Evolutionary conservation across 768 basidiomycete genomes (phyloP), one percentile per base, ranked within the genome.

Genomic region (Leccinellum luteum): DNA sequence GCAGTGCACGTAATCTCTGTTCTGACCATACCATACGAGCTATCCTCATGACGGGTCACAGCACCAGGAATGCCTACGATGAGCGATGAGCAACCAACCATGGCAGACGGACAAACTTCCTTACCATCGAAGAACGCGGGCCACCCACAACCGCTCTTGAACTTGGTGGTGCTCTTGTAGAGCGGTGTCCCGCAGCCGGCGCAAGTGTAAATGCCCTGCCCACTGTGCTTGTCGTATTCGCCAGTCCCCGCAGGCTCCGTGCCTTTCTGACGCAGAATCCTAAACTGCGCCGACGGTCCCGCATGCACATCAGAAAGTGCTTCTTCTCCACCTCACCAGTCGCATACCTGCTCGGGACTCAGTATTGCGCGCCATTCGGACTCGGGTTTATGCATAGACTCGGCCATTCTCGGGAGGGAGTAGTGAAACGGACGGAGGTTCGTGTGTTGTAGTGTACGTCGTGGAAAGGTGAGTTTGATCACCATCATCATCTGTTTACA

Each of bases 121-220:
- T 56, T 60, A 89, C 90, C 90, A 69, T 96, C 94, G 69, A 89
- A 98, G 81, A 97, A 98, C 1, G 94, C 92, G n/a, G 95, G 94
- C 94, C 94, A 98, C 23, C 94, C 94, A 66, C 92, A 96, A 8
- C 93, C 92, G 57, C 91, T 94, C 64, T 89, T 81, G 74, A 96
- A 97, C 75, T 97, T 97, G 62, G 92, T 94, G 27, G 78, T 79
- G 66, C 89, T 91, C 78, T 87, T 91, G 78, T 96, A 97, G 50
- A 97, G 75, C 1, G 93, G 87, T 3, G 91, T 85, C 34, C 79
- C 79, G 71, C 94, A 96, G 8, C 82, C 94, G 9, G 85, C 87
- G 67, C 94, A 95, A 45, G 74, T 64, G 68, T 94, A 96, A 1
- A 86, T 79, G 9, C 94, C 94, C 28, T 81, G 67, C 3, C 76